Evolutionary conservation across 805 yeast genomes (phyloP).

Genomic region (Wickerhamomyces queroliae): DNA sequence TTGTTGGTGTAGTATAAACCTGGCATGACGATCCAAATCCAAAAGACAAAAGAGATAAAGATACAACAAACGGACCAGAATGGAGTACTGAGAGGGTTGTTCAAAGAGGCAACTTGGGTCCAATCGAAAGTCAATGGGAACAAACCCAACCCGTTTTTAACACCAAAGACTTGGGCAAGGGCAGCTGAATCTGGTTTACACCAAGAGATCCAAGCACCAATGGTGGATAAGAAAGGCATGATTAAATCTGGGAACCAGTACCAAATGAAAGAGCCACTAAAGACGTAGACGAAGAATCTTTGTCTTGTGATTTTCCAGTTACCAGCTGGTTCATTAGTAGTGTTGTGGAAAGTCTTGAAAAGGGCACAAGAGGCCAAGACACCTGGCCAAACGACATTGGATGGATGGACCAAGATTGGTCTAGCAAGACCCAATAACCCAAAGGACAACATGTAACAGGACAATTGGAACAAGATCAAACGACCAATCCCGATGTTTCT

Average conservation of each 20-base stretch:
- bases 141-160: constrained; percentile 53
- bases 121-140: constrained; percentile 69
- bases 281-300: constrained; percentile 37
- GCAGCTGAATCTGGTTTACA: constrained; percentile 40
- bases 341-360: constrained; percentile 39
- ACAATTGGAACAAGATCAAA: constrained; percentile 40
- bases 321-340: constrained; percentile 3
- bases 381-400: constrained; percentile 65
- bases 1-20: constrained; percentile 49
- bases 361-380: constrained; percentile 54
- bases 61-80: not conserved
- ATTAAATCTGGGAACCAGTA: constrained; percentile 54
- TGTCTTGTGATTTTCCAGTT: constrained; percentile 51
- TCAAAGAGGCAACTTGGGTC: constrained; percentile 43
- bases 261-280: constrained; percentile 40
- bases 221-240: constrained; percentile 41
- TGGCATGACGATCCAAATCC: constrained; percentile 29
- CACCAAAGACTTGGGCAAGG: constrained; percentile 62
- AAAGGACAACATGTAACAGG: constrained; percentile 61
- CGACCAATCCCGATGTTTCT: constrained; percentile 23
- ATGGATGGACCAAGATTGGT: constrained; percentile 53
- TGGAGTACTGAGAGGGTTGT: constrained; percentile 13
- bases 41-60: not conserved
- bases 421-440: constrained; percentile 60
- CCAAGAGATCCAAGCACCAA: constrained; percentile 65